These are phyloP conservation scores for Monosporozyma aerobia DNA, from an alignment of 805 yeast species.

Conservation along the genomic window DNA sequence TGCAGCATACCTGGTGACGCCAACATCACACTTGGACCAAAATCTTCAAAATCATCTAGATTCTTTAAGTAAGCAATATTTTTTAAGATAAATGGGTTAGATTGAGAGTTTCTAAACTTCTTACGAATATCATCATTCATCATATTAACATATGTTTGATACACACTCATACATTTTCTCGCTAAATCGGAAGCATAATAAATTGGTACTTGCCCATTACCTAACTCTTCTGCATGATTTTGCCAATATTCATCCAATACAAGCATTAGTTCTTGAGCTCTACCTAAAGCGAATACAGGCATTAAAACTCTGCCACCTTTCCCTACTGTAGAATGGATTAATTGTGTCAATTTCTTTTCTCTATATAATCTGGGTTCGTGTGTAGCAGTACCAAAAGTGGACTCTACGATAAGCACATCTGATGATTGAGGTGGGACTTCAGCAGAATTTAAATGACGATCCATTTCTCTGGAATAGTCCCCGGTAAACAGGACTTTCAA, in stretches of 20 bases:
- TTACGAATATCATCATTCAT: conserved; percentile 88
- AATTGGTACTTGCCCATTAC: conserved; percentile 51
- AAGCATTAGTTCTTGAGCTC: conserved; percentile 87
- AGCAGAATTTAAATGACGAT: conserved; percentile 89
- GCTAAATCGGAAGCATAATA: conserved; percentile 92
- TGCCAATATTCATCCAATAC: conserved; percentile 95
- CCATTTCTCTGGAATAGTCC: conserved; percentile 92
- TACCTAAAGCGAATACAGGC: conserved; percentile 94
- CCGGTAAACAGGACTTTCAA: conserved; percentile 86
- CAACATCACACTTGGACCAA: conserved; percentile 91
- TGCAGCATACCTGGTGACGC: conserved; percentile 99
- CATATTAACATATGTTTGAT: conserved; percentile 92
- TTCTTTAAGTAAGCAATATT: conserved; percentile 71
- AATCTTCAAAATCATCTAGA: conserved; percentile 78
- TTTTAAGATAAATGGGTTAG: conserved; percentile 87
- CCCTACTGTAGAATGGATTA: conserved; percentile 72
- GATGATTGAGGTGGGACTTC: conserved; percentile 86
- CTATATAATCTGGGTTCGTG: conserved; percentile 85
- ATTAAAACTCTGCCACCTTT: conserved; percentile 87
- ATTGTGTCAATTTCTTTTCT: conserved; percentile 69
- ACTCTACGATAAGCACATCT: conserved; percentile 84
- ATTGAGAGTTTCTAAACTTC: conserved; percentile 63
- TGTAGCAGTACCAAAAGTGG: conserved; percentile 96
- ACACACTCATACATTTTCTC: conserved; percentile 92
- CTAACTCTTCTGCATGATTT: conserved; percentile 67